Conservation (phyloP, 148 eudicot genomes). For the Euryodendron excelsum region DNA sequence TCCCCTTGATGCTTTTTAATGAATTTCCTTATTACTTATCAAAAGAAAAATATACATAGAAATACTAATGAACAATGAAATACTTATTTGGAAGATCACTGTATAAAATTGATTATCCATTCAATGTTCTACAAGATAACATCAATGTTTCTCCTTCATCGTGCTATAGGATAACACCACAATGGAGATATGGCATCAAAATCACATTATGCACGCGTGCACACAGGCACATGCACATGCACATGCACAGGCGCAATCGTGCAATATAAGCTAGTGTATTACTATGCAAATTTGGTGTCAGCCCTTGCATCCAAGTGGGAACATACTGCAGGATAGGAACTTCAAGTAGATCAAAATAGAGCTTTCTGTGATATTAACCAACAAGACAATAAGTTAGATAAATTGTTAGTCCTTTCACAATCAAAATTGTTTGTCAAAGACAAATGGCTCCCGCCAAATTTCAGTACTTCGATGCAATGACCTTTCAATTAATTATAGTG, state of each 20-base stretch:
- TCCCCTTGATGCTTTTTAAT: too few species aligned
- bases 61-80: too few species aligned
- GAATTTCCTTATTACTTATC: too few species aligned
- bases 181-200: background rate
- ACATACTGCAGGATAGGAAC: background rate
- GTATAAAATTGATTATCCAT: background rate
- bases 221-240: too few species aligned
- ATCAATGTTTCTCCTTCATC: background rate
- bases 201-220: background rate
- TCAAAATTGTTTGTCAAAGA: background rate
- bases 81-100: background rate
- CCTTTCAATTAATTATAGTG: background rate
- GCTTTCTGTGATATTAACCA: background rate
- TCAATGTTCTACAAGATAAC: background rate
- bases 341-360: background rate
- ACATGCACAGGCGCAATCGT: background rate
- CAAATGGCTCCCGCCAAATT: background rate
- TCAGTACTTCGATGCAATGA: background rate
- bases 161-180: background rate
- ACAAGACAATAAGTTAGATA: background rate
- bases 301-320: background rate
- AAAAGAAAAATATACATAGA: too few species aligned
- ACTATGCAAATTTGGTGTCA: background rate
- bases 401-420: background rate
- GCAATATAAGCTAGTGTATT: background rate